Evolutionary conservation across 1,284 basidiomycete species (phyloP).

Genomic region (Sporisorium reilianum): DNA sequence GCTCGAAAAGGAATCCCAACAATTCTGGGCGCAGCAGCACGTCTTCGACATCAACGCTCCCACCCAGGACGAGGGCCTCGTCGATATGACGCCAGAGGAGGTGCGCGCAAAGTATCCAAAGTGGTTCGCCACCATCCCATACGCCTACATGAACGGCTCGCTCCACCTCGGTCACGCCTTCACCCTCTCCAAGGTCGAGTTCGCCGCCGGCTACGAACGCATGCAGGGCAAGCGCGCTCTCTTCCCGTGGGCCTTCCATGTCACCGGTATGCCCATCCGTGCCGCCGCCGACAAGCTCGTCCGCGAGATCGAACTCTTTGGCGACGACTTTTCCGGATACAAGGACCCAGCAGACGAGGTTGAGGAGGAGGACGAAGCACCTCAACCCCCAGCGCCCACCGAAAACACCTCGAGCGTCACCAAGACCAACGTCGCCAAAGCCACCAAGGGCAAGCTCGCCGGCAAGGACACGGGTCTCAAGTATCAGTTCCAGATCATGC

Average conservation of each 20-base stretch:
- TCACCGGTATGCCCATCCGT: constrained; percentile 99
- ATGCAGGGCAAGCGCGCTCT: constrained; percentile 94
- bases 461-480: constrained; percentile 93
- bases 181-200: constrained; percentile 98
- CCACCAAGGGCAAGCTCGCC: constrained; percentile 93
- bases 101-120: constrained; percentile 82
- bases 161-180: constrained; percentile 98
- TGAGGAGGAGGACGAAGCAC: constrained; percentile 66
- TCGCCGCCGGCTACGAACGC: constrained; percentile 92
- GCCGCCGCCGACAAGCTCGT: constrained; percentile 97
- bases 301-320: constrained; percentile 96
- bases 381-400: constrained; percentile 43
- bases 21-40: constrained; percentile 76
- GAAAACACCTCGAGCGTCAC: constrained; percentile 55
- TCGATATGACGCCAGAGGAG: constrained; percentile 61
- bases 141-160: constrained; percentile 94
- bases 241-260: constrained; percentile 94
- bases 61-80: constrained; percentile 53
- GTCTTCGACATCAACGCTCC: constrained; percentile 88
- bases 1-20: constrained; percentile 86
- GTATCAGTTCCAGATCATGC: constrained; percentile 99
- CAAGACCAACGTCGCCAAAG: constrained; percentile 74
- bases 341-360: constrained; percentile 71
- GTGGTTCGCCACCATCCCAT: constrained; percentile 94
- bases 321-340: constrained; percentile 85